Base-by-base conservation (phyloP, 352 stramenopile genomes). In the Pythium phragmitis region DNA sequence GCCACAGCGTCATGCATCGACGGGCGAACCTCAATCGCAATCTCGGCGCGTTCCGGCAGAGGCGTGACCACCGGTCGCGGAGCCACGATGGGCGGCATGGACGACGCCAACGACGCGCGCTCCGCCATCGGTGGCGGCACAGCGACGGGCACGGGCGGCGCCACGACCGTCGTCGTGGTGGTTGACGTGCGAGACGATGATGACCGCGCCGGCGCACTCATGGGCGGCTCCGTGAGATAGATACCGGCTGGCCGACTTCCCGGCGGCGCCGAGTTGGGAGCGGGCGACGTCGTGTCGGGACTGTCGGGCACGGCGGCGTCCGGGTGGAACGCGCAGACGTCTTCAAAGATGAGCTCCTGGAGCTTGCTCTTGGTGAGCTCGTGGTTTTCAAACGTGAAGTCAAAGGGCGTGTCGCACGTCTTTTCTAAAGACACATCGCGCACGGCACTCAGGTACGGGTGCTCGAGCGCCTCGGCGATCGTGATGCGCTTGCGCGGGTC, bases 321-420 rank as follows among this genome's bases (percentile, higher is more conserved):
- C 3, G 89, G 89, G 58, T 97, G 90, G 71, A 96, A 97, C 28
- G 75, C 65, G 47, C 85, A 94, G 0, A 97, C 86, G 62, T 97
- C 90, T 64, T 96, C 88, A 58, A 97, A 97, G 54, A 97, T 96
- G 16, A 97, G 75, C 63, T 94, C 85, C 66, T 96, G 89, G 23
- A 97, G 71, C 65, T 97, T 97, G 52, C 81, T 74, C 70, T 96
- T 96, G 13, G 90, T 97, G 57, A 97, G 65, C 55, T 96, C 88
- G 30, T 80, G 84, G 76, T 93, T 94, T 66, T 95, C 87, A 63
- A 94, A 96, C 17, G 73, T 74, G 46, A 96, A 96, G 67, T 96
- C 85, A 50, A 96, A 96, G 26, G 85, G 83, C 42, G 71, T 81
- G n/a, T 80, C 72, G 37, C 83, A 94, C 17, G 82, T 92, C 46